A percentile compares a stretch with the other conserved stretches of the same genome.
These are phyloP conservation scores for Hanseniaspora sp. DNA, from an alignment of 1,139 yeast species.

Conservation along the genomic window DNA sequence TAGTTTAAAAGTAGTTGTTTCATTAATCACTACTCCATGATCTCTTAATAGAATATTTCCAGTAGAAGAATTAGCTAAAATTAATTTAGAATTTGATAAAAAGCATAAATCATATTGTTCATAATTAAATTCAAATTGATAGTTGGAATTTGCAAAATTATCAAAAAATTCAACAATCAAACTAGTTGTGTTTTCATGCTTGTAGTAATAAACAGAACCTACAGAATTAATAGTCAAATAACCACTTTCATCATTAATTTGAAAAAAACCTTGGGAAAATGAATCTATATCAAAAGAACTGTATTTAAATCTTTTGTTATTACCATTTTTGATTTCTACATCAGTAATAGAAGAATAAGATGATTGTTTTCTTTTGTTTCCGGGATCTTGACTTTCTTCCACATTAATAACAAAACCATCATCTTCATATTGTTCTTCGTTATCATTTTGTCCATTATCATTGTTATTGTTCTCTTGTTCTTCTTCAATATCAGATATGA, in stretches of 20 bases:
- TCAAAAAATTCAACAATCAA: conserved; percentile 4
- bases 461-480: background rate
- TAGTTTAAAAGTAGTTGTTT: background rate
- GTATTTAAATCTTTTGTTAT: background rate
- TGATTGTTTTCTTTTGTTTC: background rate
- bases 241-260: background rate
- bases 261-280: conserved; percentile 1
- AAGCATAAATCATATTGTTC: background rate
- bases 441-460: background rate
- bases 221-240: conserved; percentile 8
- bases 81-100: background rate
- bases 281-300: background rate
- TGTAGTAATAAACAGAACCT: conserved; percentile 2
- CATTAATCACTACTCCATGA: background rate
- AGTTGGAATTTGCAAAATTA: conserved; percentile 1
- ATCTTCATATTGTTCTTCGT: background rate
- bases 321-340: too few relatives aligned
- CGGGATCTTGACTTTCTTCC: background rate
- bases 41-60: background rate
- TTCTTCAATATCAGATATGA: conserved; percentile 11
- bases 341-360: too few relatives aligned
- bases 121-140: conserved; percentile 2
- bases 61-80: background rate
- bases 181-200: background rate
- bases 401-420: conserved; percentile 1